phyloP scores from a whole-genome alignment of 192 early-diverging fungal species.

The Umbelopsis isabellina region DNA sequence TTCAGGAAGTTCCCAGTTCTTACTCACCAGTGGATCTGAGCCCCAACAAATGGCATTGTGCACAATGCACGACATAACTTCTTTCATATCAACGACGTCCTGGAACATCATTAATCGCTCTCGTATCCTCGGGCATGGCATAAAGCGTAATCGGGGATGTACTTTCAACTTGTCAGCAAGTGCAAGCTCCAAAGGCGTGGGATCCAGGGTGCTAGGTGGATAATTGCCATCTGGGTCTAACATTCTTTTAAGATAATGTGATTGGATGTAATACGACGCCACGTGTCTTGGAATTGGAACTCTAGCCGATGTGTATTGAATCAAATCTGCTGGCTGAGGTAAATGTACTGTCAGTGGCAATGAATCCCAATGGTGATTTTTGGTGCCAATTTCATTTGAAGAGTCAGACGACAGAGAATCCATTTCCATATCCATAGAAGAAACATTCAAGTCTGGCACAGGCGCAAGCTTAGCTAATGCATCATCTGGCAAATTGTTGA shows the following conservation, averaged over 20 bases:
- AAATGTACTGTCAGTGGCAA: no score
- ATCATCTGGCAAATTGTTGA: neutral
- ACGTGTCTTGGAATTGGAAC: conserved; percentile 16
- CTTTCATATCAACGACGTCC: neutral
- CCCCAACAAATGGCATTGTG: neutral
- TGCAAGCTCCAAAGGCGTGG: conserved; percentile 7
- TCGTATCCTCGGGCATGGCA: conserved; percentile 4
- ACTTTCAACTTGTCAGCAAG: conserved; percentile 2
- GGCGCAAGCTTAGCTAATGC: neutral
- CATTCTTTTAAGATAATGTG: conserved; percentile 7
- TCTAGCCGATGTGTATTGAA: neutral
- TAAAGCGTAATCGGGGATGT: neutral
- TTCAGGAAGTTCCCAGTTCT: conserved; percentile 10
- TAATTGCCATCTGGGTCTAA: neutral
- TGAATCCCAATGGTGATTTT: no score
- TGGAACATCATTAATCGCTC: conserved; percentile 10
- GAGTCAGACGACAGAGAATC: neutral
- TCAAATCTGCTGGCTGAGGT: neutral
- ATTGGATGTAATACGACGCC: conserved; percentile 14
- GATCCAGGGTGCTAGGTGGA: neutral
- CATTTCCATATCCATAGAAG: neutral
- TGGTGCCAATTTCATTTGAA: no score
- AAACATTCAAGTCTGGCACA: neutral
- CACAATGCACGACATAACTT: neutral
- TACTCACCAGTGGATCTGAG: neutral